Conservation (phyloP, 2,329 filamentous ascomycete genomes). For the Rutstroemia sp. region DNA sequence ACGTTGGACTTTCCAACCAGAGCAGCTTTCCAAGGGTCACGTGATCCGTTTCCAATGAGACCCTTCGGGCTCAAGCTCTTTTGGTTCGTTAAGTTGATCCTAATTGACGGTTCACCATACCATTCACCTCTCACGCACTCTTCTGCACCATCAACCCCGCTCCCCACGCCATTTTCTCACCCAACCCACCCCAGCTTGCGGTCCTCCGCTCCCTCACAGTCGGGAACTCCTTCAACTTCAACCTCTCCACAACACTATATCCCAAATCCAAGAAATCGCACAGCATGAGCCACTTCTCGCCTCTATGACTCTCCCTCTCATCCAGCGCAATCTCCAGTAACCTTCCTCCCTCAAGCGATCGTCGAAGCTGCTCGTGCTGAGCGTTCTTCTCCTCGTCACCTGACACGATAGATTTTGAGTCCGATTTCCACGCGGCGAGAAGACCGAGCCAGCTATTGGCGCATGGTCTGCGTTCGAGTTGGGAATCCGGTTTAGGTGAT, state of each 20-base stretch:
- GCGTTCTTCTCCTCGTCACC: background rate
- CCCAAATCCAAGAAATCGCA: constrained; percentile 7
- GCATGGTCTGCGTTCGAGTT: background rate
- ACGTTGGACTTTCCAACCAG: no score
- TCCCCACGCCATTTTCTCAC: background rate
- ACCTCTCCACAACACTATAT: constrained; percentile 8
- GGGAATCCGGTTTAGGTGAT: background rate
- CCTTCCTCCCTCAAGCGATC: background rate
- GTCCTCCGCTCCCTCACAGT: background rate
- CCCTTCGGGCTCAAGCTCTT: no score
- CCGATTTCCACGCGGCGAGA: background rate
- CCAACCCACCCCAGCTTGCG: background rate
- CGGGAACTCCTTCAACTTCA: constrained; percentile 8
- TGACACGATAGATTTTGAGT: background rate
- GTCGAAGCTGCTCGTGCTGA: background rate
- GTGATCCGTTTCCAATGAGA: no score
- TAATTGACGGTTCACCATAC: no score
- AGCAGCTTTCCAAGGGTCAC: no score
- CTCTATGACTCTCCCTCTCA: background rate
- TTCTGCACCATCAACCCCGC: background rate
- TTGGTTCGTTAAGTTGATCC: no score
- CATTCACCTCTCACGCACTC: background rate
- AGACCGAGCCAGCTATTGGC: constrained; percentile 6
- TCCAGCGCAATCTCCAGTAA: constrained; percentile 1
- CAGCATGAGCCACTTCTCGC: constrained; percentile 6